Base-by-base conservation (phyloP, 371 early-diverging fungal species). In the Smittium mucronatum region DNA sequence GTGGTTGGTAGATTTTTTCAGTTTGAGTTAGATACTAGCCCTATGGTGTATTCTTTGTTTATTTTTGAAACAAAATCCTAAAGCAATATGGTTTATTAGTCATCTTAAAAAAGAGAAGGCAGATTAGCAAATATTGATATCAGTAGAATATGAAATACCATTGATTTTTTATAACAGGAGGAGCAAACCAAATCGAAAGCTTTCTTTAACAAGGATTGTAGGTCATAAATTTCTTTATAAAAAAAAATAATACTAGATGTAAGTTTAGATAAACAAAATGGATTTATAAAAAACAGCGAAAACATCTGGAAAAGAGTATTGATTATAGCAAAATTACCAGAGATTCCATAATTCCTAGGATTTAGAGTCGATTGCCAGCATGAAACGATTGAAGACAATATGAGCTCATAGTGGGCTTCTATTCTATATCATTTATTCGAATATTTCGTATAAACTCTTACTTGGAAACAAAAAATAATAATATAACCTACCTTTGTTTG, bases 351-450 rank as follows among this genome's bases (percentile, higher is more conserved):
- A 33, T 65, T 65, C 2, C 17, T 2, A 65, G 25, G 2, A 65
- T 65, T 34, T 34, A 31, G 65, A 32, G 65, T 36, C n/a, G 65
- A 65, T 15, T 65, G n/a, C 65, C 65, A 65, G 34, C 65, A 65
- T 2, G 65, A 32, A 25, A 65, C 34, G 26, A 65, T 34, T 2
- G 30, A 2, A 2, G n/a, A 32, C 25, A 65, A 32, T 2, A 65
- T 28, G 17, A 8, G 15, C 8, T 65, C 34, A 31, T n/a, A n/a
- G 34, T 65, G 36, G 65, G n/a, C 32, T 11, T 36, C 65, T 5
- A 34, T 34, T 65, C 65, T 65, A 33, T n/a, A 5, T 30, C 16
- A 61, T 30, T 61, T 30, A 33, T 11, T 5, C 16, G n/a, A 61
- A 30, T 28, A 36, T 32, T 2, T 65, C n/a, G 26, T 34, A 31